Base-by-base conservation (phyloP, 257 asterid species). In the Ehretia macrophylla region DNA sequence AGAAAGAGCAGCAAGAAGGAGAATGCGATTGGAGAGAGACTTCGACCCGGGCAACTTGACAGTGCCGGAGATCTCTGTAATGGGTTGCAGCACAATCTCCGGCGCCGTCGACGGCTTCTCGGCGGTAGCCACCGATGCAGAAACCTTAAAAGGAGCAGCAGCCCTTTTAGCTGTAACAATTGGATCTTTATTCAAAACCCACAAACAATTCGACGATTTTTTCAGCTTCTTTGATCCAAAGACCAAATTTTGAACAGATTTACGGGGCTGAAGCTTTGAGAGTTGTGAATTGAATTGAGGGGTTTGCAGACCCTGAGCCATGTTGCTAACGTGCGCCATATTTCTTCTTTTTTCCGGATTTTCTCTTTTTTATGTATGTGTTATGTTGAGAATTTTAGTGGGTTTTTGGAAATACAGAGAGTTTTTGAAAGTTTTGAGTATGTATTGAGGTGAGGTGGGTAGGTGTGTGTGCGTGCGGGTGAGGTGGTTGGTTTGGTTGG, bases 1-100 rank as follows among this genome's bases (percentile, higher is more conserved):
- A 58, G 96, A 78, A 50, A 91, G 88, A 55, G 99, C 97, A 71
- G 99, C 99, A 50, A 93, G 94, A 57, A 93, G 97, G 44, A 93
- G 86, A 81, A 93, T 80, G 39, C 99, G 86, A 77, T 93, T 93
- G 63, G 99, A 93, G 38, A 93, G 93, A 17, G 99, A 93, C 56
- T 93, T 93, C 8, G 99, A 93, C 47, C 99, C 99, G 32, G 99
- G 99, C 77, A 93, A 76, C 81, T 89, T 93, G 51, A 93, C 99
- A 4, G 79, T 78, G 14, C 99, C 99, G 13, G 99, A 89, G 22
- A 93, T 85, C 23, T 93, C 90, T 68, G 77, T 80, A 64, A 93
- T 93, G 39, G 99, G 99, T 55, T 84, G 86, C 77, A 93, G 77
- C 67, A 85, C 89, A 62, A 93, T 86, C 77, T 93, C 94, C 66